Evolutionary conservation across 23 red algal species (phyloP), one percentile per base, ranked within the genome.

Genomic region (Gracilariopsis chorda): DNA sequence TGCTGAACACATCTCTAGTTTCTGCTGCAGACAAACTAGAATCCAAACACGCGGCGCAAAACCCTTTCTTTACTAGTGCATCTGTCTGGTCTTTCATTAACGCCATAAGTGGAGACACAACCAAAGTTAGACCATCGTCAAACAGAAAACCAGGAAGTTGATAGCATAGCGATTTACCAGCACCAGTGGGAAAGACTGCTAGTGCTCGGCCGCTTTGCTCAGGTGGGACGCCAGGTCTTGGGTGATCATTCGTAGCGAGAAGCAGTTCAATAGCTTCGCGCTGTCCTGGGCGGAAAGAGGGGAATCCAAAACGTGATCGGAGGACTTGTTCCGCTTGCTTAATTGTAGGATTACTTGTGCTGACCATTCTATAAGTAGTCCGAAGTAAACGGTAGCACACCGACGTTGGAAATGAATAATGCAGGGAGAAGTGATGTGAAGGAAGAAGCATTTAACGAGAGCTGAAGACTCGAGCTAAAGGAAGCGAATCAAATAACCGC

Each of bases 41-140:
- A 55, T 88, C 93, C 39, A 99, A 86, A 25, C 76, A 75, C 36
- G 83, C 97, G 27, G 92, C 93, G 32, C 79, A 48, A 51, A 99
- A 86, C 8, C 75, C 88, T 85, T 82, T 71, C 67, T 51, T 33
- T 8, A 87, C 79, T 56, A 99, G 62, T 67, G 88, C 37, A 56
- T 85, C 87, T 7, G 93, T 92, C 77, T 99, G 97, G 60, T 99
- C 94, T 9, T 88, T 95, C 84, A 99, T 99, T 2, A 99, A 84
- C 27, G 97, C 90, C 57, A 95, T 82, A 25, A 99, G 77, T 14
- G 97, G 97, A 53, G 97, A 99, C 4, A 99, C 92, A 51, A 99
- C 93, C 37, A 99, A 44, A 32, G 97, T 99, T 11, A 99, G 41
- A 48, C 97, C 93, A 25, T 82, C 75, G 9, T 40, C 33, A 58